phyloP scores from a whole-genome alignment of 2,329 filamentous ascomycete genomes.

The Pyrenophora teres region DNA sequence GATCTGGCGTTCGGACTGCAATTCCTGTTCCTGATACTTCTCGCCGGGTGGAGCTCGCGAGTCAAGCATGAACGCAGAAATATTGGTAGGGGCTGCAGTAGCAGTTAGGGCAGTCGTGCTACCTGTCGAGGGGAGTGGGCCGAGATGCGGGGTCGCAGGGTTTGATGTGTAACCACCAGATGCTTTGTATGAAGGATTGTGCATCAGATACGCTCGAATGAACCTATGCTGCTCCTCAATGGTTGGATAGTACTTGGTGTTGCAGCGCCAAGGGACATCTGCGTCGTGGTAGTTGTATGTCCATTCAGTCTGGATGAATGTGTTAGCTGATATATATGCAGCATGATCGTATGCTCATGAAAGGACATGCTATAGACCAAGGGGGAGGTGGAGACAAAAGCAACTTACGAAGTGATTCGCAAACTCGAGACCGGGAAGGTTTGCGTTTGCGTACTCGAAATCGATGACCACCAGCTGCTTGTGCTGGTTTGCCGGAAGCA shows the following conservation, averaged over 20 bases:
- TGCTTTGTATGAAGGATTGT: conserved; percentile 70
- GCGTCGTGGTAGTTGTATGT: conserved; percentile 94
- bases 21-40: conserved; percentile 47
- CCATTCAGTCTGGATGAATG: conserved; percentile 72
- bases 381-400: conserved; percentile 4
- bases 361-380: too few species aligned
- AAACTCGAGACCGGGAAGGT: conserved; percentile 84
- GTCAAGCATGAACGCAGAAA: conserved; percentile 79
- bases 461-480: conserved; percentile 97
- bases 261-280: conserved; percentile 67
- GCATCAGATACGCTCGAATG: conserved; percentile 82
- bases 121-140: conserved; percentile 36
- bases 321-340: neutral
- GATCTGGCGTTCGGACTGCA: conserved; percentile 61
- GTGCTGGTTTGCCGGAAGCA: conserved; percentile 89
- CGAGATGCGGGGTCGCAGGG: conserved; percentile 43
- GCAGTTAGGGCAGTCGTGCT: conserved; percentile 42
- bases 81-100: conserved; percentile 43
- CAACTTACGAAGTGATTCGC: conserved; percentile 85
- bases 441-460: conserved; percentile 95
- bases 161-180: conserved; percentile 58
- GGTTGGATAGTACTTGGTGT: conserved; percentile 72
- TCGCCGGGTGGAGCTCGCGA: conserved; percentile 45
- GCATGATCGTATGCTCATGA: neutral
- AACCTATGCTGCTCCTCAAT: conserved; percentile 82